A percentile compares a stretch with the other conserved stretches of the same genome.
Conservation (phyloP, 2,329 filamentous ascomycete genomes). For the Hypomyces perniciosus region DNA sequence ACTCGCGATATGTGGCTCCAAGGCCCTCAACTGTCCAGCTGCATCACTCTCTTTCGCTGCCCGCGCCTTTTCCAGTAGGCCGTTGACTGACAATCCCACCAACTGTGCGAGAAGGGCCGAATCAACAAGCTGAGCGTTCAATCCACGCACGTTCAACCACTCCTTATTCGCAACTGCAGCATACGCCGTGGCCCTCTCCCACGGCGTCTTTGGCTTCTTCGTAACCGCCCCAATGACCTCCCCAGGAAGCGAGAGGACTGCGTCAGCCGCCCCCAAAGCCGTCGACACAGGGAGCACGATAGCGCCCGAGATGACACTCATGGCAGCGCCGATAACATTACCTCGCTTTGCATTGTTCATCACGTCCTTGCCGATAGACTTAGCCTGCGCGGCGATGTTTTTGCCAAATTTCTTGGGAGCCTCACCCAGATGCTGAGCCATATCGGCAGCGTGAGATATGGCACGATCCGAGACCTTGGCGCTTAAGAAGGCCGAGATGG, state of each 20-base stretch:
- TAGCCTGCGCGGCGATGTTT: conserved; percentile 31
- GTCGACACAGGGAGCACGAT: conserved; percentile 35
- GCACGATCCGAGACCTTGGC: conserved; percentile 40
- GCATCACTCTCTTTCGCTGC: conserved; percentile 16
- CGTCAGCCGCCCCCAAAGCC: conserved; percentile 31
- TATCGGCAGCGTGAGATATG: conserved; percentile 36
- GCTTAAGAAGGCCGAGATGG: conserved; percentile 40
- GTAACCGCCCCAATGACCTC: conserved; percentile 27
- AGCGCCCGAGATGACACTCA: conserved; percentile 30
- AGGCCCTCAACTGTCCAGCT: conserved; percentile 17
- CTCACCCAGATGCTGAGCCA: conserved; percentile 30
- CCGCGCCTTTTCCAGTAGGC: conserved; percentile 34
- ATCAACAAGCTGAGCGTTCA: conserved; percentile 33
- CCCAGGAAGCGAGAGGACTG: conserved; percentile 29
- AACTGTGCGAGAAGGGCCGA: conserved; percentile 24
- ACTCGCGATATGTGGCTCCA: conserved; percentile 24
- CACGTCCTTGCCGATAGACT: conserved; percentile 31
- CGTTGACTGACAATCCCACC: conserved; percentile 27
- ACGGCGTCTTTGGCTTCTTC: conserved; percentile 35
- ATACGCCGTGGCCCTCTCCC: conserved; percentile 37
- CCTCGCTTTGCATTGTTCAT: conserved; percentile 31
- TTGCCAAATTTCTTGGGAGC: conserved; percentile 32
- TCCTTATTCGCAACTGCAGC: conserved; percentile 36
- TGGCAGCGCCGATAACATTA: conserved; percentile 34
- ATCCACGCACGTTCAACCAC: conserved; percentile 35